Conservation (phyloP, 495 filamentous ascomycete species). For the Neurospora sp. region DNA sequence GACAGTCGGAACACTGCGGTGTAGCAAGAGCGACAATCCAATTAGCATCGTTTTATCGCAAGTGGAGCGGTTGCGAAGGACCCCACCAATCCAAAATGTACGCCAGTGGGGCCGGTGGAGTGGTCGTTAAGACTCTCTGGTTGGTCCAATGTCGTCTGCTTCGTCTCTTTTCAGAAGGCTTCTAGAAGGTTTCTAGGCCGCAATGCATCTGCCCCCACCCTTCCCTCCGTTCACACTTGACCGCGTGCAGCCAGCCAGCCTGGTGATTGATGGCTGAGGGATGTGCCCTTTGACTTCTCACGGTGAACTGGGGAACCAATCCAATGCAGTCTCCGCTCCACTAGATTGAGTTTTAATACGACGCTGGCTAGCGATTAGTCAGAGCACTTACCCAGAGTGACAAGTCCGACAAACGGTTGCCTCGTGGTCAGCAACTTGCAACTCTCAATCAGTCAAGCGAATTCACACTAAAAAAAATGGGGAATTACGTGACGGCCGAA, state of each 20-base stretch:
- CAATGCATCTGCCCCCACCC: no score
- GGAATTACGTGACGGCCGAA: neutral
- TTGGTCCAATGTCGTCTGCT: neutral
- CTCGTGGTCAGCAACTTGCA: neutral
- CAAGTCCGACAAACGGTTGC: neutral
- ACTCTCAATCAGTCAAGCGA: neutral
- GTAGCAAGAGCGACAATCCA: neutral
- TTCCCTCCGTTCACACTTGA: neutral
- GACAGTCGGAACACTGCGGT: neutral
- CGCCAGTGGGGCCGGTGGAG: neutral
- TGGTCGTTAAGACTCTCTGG: neutral
- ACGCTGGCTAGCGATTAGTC: neutral
- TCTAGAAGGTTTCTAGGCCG: neutral
- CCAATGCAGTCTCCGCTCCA: neutral
- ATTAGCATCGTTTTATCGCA: neutral
- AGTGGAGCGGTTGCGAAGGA: neutral
- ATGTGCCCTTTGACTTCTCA: neutral
- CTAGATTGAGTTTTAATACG: neutral
- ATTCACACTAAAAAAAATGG: neutral
- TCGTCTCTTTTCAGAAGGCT: neutral
- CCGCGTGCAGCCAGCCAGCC: neutral
- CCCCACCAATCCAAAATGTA: neutral
- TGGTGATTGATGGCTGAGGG: neutral
- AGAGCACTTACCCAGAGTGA: neutral
- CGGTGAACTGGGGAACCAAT: neutral